A percentile compares a stretch with the other conserved stretches of the same genome.
Conservation (phyloP, 2,329 filamentous ascomycete genomes). For the Pseudogymnoascus sp. region DNA sequence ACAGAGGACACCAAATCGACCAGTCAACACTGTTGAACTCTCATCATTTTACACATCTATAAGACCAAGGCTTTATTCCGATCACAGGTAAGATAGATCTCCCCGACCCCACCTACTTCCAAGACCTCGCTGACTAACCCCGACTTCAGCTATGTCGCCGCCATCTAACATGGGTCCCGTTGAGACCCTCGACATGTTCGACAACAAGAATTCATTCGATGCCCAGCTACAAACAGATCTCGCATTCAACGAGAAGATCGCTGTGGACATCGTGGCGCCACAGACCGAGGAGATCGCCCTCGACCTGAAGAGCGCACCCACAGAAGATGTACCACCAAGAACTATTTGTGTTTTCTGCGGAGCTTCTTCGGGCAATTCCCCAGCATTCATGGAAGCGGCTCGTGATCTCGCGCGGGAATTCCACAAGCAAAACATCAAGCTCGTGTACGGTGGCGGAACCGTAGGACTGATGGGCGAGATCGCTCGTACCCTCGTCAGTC, state of each 20-base stretch:
- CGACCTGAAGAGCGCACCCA: not conserved
- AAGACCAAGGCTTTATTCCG: not conserved
- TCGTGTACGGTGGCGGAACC: conserved; percentile 94
- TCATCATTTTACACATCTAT: not conserved
- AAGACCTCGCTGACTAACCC: not conserved
- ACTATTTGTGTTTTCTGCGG: conserved; percentile 90
- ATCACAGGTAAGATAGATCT: not conserved
- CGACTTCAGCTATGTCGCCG: not conserved
- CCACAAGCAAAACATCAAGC: conserved; percentile 67
- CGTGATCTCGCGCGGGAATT: conserved; percentile 67
- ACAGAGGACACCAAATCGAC: not conserved
- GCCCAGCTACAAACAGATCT: not conserved
- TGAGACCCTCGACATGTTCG: not conserved
- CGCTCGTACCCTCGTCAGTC: conserved; percentile 74
- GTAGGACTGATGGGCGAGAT: conserved; percentile 88
- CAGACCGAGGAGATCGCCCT: not conserved
- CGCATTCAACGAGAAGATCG: not conserved
- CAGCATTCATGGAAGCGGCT: conserved; percentile 72
- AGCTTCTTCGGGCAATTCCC: conserved; percentile 65
- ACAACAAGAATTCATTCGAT: not conserved
- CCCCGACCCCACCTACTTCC: not conserved
- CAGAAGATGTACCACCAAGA: not conserved
- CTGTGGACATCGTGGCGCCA: not conserved
- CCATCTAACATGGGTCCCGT: conserved; percentile 5
- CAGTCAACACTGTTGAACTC: not conserved